phyloP scores from a whole-genome alignment of 2,329 filamentous ascomycete species.

The Verticillium nubilum region DNA sequence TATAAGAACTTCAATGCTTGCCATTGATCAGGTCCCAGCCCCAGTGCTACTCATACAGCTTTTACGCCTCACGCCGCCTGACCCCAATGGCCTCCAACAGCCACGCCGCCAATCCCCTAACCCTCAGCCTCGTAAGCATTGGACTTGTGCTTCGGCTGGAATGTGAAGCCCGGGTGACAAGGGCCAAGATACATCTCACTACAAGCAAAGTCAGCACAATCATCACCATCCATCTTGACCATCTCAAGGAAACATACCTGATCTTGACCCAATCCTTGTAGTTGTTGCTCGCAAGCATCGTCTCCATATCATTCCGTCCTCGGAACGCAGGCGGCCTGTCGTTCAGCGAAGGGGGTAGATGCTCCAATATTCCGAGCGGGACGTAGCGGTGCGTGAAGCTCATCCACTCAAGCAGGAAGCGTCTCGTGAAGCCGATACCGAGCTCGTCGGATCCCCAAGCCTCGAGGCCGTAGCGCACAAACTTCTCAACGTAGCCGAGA shows the following conservation, averaged over 20 bases:
- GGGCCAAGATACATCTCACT: slow-evolving; percentile 98
- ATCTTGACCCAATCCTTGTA: slow-evolving; percentile 99
- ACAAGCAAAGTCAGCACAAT: slow-evolving; percentile 12
- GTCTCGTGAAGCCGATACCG: slow-evolving; percentile 81
- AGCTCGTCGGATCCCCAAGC: slow-evolving; percentile 95
- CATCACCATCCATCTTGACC: neutral
- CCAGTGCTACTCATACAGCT: neutral
- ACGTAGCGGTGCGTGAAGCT: slow-evolving; percentile 92
- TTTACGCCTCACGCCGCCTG: neutral
- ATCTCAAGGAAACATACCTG: slow-evolving; percentile 54
- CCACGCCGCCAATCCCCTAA: slow-evolving; percentile 20
- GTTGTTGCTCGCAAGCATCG: slow-evolving; percentile 82
- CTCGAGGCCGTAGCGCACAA: slow-evolving; percentile 83
- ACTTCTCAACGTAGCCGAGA: slow-evolving; percentile 80
- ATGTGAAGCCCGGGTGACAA: slow-evolving; percentile 83
- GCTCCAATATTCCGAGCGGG: slow-evolving; percentile 80
- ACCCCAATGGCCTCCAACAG: neutral
- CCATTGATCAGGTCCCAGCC: neutral
- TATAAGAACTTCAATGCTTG: neutral
- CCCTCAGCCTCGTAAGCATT: slow-evolving; percentile 81
- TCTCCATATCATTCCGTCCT: slow-evolving; percentile 87
- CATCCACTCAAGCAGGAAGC: slow-evolving; percentile 92
- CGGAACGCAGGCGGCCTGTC: slow-evolving; percentile 81
- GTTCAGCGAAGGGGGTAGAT: slow-evolving; percentile 82
- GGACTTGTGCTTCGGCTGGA: slow-evolving; percentile 96